Evolutionary conservation across 2,329 filamentous ascomycete species (phyloP), one percentile per base, ranked within the genome.

Genomic region (Colletotrichum costaricense): DNA sequence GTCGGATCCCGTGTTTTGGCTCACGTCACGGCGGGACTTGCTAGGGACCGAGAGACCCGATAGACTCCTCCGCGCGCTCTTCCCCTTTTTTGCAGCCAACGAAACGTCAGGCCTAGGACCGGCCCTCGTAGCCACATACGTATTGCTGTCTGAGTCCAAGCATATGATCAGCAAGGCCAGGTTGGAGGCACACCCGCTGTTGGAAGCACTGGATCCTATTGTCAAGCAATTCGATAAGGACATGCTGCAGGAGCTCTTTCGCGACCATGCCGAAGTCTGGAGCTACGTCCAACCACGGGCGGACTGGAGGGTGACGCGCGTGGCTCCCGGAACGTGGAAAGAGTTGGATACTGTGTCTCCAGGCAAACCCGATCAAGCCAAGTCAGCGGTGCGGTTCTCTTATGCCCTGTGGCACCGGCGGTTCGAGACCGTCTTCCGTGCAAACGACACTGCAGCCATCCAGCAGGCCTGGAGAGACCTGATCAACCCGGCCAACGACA

Each of bases 381-480:
- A 24, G 12, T 22, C 28, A 6, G 4, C 28, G 14, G 67, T 46
- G 33, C 55, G 14, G 12, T 74, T 73, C 35, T 69, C 73, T 11
- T 75, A 76, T 38, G 59, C 55, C 2, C 46, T 49, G 16, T 76
- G 74, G 74, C 74, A 75, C 56, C 68, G 60, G 28, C 62, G 73
- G 8, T 71, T 76, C 55, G 42, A 19, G 4, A 33, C 63, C 2
- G 65, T 64, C 22, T 75, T 73, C 26, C 70, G 63, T 26, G 49
- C 62, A n/a, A 52, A 73, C 49, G 63, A 71, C 38, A 24, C 56
- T 11, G 55, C 46, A 22, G 67, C 60, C 2, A 56, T 70, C 5
- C 58, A 57, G 24, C 66, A 67, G 46, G 63, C 69, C 57, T 85
- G 83, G 83, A 62, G 80, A 38, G 78, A 81, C 22, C 75, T 85